These are phyloP conservation scores for Fusarium coicis DNA, from an alignment of 2,329 filamentous ascomycete species.

Conservation along the genomic window DNA sequence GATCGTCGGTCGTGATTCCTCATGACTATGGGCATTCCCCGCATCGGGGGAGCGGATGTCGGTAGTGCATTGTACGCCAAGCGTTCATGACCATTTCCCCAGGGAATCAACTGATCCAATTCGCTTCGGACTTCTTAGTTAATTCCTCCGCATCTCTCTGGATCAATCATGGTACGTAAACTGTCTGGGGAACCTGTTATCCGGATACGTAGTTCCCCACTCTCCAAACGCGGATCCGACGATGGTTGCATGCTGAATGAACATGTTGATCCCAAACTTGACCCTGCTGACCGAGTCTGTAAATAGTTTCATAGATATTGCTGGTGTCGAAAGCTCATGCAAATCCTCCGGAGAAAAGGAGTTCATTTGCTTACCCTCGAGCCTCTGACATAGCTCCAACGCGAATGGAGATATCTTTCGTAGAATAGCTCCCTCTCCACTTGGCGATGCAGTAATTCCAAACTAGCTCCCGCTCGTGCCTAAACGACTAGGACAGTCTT, in stretches of 20 bases:
- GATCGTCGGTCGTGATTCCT: background rate
- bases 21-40: background rate
- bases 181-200: background rate
- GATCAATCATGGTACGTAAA: background rate
- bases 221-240: constrained; percentile 8
- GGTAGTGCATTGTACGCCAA: background rate
- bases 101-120: background rate
- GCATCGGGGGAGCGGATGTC: constrained; percentile 11
- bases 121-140: constrained; percentile 17
- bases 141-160: constrained; percentile 19
- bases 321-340: too few relatives aligned
- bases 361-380: background rate
- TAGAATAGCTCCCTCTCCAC: background rate
- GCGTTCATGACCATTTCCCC: background rate
- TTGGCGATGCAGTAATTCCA: constrained; percentile 5
- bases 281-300: background rate
- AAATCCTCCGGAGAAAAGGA: background rate
- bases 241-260: background rate
- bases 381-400: background rate
- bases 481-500: background rate
- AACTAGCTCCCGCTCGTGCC: constrained; percentile 18
- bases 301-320: background rate
- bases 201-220: constrained; percentile 6
- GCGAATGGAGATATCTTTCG: background rate
- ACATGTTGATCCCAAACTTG: background rate